phyloP scores from a whole-genome alignment of 176 grass and related monocot genomes.

The Microstegium vimineum region DNA sequence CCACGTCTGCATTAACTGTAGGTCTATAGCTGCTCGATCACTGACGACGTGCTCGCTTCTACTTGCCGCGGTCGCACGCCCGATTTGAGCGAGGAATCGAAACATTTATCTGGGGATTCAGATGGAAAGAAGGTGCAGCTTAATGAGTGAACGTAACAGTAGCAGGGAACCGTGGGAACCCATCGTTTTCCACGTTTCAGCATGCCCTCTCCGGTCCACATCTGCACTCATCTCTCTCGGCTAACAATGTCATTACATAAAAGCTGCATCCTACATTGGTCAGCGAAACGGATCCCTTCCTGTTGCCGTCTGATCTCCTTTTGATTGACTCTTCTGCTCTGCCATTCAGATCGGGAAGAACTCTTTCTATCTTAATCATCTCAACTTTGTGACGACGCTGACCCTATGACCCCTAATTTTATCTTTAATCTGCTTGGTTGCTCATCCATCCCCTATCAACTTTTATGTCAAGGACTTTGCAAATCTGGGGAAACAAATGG shows the following conservation, averaged over 20 bases:
- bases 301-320: not conserved
- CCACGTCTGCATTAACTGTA: not conserved
- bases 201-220: not conserved
- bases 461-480: no score
- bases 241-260: not conserved
- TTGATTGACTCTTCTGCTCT: not conserved
- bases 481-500: no score
- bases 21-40: not conserved
- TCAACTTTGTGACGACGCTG: not conserved
- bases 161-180: not conserved
- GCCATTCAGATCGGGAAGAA: not conserved
- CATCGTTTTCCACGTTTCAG: conserved; percentile 15
- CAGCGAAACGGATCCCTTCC: no score
- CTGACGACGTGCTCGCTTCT: not conserved
- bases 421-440: not conserved
- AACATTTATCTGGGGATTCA: not conserved
- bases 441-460: no score
- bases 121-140: not conserved
- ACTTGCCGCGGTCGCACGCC: not conserved
- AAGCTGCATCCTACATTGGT: not conserved
- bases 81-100: not conserved
- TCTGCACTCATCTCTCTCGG: not conserved
- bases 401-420: not conserved
- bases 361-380: not conserved
- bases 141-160: not conserved